Evolutionary conservation across 2,329 filamentous ascomycete species (phyloP), one percentile per base, ranked within the genome.

Genomic region (Septoria linicola): DNA sequence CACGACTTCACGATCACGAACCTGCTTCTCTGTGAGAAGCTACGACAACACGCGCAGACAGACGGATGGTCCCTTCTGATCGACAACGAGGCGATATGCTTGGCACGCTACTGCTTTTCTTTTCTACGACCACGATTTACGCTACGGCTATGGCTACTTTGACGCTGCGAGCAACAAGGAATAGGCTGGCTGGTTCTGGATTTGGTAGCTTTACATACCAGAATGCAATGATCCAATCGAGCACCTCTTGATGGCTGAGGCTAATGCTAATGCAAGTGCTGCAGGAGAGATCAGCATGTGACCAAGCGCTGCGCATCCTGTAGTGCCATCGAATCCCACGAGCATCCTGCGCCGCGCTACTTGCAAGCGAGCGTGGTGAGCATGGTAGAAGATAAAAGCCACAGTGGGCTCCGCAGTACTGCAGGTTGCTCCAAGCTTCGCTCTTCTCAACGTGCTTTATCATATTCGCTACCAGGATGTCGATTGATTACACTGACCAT

Each of bases 1-100:
- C 41, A 54, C 51, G 51, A 54, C 51, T 49, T 49, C 51, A 54
- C 51, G 51, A 54, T 47, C 36, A 54, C 51, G 51, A 48, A 23
- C 45, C 35, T 30, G 44, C 44, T 49, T 41, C 17, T 41, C 34
- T 27, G 31, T 8, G 34, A 47, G 32, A 54, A 35, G 51, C 51
- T 54, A 54, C 41, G 51, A 54, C 45, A 45, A 54, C 40, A 54
- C 41, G 48, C 34, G 43, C 43, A 44, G 46, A 25, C 36, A 30
- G 51, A 43, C 42, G 51, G 35, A 49, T 45, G 43, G 42, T 36
- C 51, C 51, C 45, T 54, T 44, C 36, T 49, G 45, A 54, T 45
- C 45, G 46, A 54, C 47, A 42, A 45, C 40, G 13, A 42, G 31
- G 46, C 37, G 46, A 49, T 23, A 17, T 49, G 37, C 31, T 41